Base-by-base conservation (phyloP, 208 protist genomes). In the Strigomonas culicis region DNA sequence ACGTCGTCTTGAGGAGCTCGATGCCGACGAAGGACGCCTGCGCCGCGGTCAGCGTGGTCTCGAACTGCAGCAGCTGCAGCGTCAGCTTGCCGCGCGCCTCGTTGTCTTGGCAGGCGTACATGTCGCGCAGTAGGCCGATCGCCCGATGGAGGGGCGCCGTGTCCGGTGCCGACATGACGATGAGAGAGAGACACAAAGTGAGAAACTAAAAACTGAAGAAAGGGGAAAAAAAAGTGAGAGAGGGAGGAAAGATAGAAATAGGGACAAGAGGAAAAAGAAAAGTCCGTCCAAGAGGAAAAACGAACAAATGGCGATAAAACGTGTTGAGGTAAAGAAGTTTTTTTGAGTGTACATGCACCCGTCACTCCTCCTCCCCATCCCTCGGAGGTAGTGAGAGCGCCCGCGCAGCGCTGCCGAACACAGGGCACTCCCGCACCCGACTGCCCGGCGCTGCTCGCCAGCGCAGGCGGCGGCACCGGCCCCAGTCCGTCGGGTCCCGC, bases 401-500 rank as follows among this genome's bases (percentile, higher is more conserved):
- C 17, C 27, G 52, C 11, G 15, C 4, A 7, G 47, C 61, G 25
- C 1, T 52, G 4, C 78, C 67, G 0, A 80, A 36, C 6, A 86
- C 82, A 28, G 71, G 64, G 53, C 74, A 89, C 34, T 84, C 72
- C 13, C 72, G 39, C 63, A 77, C 61, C 1, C 49, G 39, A 36
- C 58, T 63, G 25, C 57, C 68, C 0, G 44, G 49, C 30, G 49
- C 68, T 25, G 75, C 63, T 4, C n/a, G 55, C 85, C 88, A 94
- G 19, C 57, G 62, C 8, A 88, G 39, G 10, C 84, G 84, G 1
- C 88, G 70, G 65, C 80, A 90, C 6, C 80, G 68, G 2, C 66
- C 59, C 85, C 84, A 91, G 55, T 82, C 79, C 1, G 74, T 66
- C 19, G 88, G 88, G 31, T 83, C 71, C 28, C 92, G 68, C 1